Base-by-base conservation (phyloP, 257 asterid genomes). In the Echium plantagineum region DNA sequence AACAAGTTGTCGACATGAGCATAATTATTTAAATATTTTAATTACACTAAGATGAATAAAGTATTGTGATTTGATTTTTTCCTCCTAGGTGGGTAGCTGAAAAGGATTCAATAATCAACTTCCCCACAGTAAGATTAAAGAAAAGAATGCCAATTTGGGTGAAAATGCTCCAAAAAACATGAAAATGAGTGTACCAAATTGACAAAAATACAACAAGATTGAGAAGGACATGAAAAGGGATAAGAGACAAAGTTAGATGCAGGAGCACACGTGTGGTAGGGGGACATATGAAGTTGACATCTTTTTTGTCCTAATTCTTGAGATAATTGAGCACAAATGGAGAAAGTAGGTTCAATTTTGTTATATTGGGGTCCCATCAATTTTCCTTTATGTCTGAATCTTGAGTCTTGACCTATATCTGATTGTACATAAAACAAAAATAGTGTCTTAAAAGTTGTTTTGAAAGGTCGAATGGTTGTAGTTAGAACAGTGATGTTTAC, bases 41-140 rank as follows among this genome's bases (percentile, higher is more conserved):
- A 13, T 42, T 42, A 42, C 49, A 42, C 16, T 42, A 42, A 42
- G 16, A 21, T 21, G 20, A 20, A 13, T 30, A 17, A 32, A 35
- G 18, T 65, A 47, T 9, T 26, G 16, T 0, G 57, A 53, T 47
- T 61, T 65, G 18, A 17, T 51, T 21, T 35, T 18, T 18, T 62
- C 10, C 35, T 46, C 38, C 59, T 59, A 90, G 97, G 80, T 90
- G 96, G 96, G 82, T 74, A 63, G 94, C 94, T 13, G 96, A 84
- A 72, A 83, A 80, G 3, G 97, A 90, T 59, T 72, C 84, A 35
- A 80, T 90, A 35, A 42, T 85, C 66, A 80, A 85, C 73, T 90
- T 87, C 60, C 97, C 97, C 0, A 90, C 97, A 0, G 97, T 87
- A 65, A 81, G 96, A 65, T 80, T 90, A 94, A 85, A 81, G 81